phyloP scores from a whole-genome alignment of 768 basidiomycete species.

The Suillus variegatus region DNA sequence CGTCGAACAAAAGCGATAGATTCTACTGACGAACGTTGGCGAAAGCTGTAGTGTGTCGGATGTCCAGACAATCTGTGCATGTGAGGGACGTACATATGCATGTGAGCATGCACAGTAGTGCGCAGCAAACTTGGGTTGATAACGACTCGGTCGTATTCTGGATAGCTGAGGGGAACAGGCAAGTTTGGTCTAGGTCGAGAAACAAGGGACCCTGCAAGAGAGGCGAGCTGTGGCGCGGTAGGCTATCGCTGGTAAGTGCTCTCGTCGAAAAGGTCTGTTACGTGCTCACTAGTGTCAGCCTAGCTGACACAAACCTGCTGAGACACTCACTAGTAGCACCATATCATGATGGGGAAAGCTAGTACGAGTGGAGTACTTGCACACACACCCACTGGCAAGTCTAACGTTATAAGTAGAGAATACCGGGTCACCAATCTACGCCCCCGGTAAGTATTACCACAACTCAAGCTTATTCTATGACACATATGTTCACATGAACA shows the following conservation, averaged over 20 bases:
- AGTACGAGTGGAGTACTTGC: not conserved
- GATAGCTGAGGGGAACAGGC: not conserved
- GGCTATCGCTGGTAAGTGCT: not conserved
- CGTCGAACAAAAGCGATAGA: no score
- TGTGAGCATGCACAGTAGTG: not conserved
- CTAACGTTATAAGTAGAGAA: not conserved
- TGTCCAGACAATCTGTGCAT: not conserved
- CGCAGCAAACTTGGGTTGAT: not conserved
- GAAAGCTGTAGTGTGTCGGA: not conserved
- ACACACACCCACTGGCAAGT: not conserved
- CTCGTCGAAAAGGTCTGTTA: not conserved
- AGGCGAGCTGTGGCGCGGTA: not conserved
- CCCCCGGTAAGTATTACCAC: not conserved
- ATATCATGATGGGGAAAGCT: not conserved
- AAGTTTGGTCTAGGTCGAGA: not conserved
- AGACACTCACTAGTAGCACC: not conserved
- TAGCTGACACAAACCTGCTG: not conserved
- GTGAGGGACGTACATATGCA: not conserved
- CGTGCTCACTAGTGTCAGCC: no score
- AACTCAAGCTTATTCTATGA: not conserved
- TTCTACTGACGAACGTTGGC: not conserved
- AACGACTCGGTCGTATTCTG: not conserved
- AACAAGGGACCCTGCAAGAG: not conserved
- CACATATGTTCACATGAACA: not conserved
- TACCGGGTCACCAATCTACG: not conserved